Conservation (phyloP, 23 red algal species). For the Agarophyton chilense region DNA sequence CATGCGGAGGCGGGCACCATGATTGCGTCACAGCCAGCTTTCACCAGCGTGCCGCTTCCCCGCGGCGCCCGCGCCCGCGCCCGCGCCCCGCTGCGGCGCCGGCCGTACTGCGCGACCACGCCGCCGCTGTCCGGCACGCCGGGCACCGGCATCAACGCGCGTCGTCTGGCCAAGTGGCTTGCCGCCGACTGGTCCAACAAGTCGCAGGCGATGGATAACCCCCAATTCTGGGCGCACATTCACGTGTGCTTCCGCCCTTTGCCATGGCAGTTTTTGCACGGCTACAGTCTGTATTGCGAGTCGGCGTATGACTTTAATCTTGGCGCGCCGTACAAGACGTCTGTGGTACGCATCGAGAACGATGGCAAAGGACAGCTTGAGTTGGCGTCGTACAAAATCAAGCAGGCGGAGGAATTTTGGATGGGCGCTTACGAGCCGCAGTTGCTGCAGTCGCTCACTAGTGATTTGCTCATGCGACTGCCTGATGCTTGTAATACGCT, state of each 20-base stretch:
- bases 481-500: conserved; percentile 81
- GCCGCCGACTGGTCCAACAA: conserved; percentile 92
- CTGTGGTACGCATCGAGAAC: conserved; percentile 72
- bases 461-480: conserved; percentile 61
- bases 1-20: no score
- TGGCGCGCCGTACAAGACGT: conserved; percentile 83
- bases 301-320: conserved; percentile 85
- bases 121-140: conserved; percentile 27
- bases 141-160: conserved; percentile 39
- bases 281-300: conserved; percentile 84
- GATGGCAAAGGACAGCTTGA: conserved; percentile 53
- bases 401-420: conserved; percentile 72
- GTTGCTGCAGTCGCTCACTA: conserved; percentile 56
- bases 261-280: conserved; percentile 70
- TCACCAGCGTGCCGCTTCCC: not conserved
- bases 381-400: conserved; percentile 82
- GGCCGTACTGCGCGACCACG: not conserved
- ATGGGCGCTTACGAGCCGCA: conserved; percentile 76
- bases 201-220: conserved; percentile 86
- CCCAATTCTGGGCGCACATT: conserved; percentile 96
- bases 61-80: not conserved
- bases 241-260: conserved; percentile 86
- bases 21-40: no score
- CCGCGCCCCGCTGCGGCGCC: not conserved
- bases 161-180: conserved; percentile 71